phyloP scores from a whole-genome alignment of 441 rosid genomes.

The Capsella rubella region DNA sequence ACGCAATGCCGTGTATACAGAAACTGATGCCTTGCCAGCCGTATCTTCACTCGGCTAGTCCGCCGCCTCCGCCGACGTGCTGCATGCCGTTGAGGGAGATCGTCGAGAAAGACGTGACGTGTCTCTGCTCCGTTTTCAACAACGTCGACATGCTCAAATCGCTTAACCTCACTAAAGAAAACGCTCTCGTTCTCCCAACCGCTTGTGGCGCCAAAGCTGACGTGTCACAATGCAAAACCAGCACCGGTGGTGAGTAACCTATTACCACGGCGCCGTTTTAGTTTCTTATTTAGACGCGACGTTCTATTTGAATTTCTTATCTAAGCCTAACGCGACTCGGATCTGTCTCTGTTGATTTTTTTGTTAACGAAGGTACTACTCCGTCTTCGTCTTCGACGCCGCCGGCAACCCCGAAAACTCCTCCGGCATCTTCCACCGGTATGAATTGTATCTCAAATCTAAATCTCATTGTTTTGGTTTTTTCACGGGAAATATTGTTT shows the following conservation, averaged over 20 bases:
- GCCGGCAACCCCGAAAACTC: conserved; percentile 36
- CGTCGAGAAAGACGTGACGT: conserved; percentile 40
- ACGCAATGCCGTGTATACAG: conserved; percentile 47
- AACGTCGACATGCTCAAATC: conserved; percentile 48
- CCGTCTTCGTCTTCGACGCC: conserved; percentile 37
- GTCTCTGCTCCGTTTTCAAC: conserved; percentile 58
- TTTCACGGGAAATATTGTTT: background rate
- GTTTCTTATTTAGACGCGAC: too few relatives aligned
- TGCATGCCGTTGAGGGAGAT: conserved; percentile 54
- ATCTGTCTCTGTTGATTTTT: background rate
- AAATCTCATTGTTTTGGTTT: background rate
- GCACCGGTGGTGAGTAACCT: background rate
- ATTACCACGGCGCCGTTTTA: background rate
- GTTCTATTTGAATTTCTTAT: background rate
- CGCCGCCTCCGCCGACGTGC: conserved; percentile 50
- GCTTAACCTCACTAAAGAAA: conserved; percentile 51
- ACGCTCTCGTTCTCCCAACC: conserved; percentile 56
- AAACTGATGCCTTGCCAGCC: conserved; percentile 61
- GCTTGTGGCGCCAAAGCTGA: conserved; percentile 62
- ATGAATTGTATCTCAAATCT: background rate
- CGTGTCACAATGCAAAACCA: conserved; percentile 24
- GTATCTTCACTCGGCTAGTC: conserved; percentile 39
- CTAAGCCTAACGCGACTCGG: too few relatives aligned
- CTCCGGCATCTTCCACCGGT: conserved; percentile 45
- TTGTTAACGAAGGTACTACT: conserved; percentile 32